Percentiles rank a stretch among this genome's conserved stretches.
Evolutionary conservation across 2,329 filamentous ascomycete species (phyloP).

Genomic region (Cladosporium colombiae): DNA sequence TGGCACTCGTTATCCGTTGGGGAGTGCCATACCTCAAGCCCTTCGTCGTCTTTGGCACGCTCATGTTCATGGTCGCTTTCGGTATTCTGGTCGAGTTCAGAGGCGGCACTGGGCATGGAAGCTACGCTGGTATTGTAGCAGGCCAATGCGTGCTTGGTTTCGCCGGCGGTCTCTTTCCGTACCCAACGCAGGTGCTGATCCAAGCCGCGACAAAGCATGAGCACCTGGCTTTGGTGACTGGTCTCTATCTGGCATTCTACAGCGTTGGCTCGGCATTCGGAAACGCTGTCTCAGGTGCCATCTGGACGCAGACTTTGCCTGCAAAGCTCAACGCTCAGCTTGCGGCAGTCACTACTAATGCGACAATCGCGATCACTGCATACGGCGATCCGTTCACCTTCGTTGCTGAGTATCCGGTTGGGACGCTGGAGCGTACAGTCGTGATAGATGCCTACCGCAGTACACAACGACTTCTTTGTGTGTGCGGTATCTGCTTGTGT

Average conservation of each 20-base stretch:
- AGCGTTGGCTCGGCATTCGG: constrained; percentile 59
- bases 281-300: constrained; percentile 59
- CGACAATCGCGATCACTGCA: constrained; percentile 42
- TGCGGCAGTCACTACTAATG: constrained; percentile 35
- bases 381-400: constrained; percentile 48
- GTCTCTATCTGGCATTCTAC: constrained; percentile 60
- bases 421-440: constrained; percentile 46
- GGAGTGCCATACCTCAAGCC: constrained; percentile 59
- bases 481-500: constrained; percentile 53
- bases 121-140: constrained; percentile 60
- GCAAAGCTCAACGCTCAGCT: constrained; percentile 43
- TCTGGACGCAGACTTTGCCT: constrained; percentile 59
- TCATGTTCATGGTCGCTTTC: constrained; percentile 65
- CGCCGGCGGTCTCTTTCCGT: constrained; percentile 63
- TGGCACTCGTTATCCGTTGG: constrained; percentile 59
- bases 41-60: constrained; percentile 63
- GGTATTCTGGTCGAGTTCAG: constrained; percentile 65
- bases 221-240: constrained; percentile 63
- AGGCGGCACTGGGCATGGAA: constrained; percentile 48
- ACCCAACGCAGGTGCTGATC: constrained; percentile 53
- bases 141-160: constrained; percentile 64
- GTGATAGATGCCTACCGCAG: constrained; percentile 49
- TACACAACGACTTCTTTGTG: constrained; percentile 51
- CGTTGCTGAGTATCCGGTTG: constrained; percentile 43
- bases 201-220: constrained; percentile 54